Evolutionary conservation across 371 early-diverging fungal species (phyloP), one percentile per base, ranked within the genome.

Genomic region (Sporodiniella umbellata): DNA sequence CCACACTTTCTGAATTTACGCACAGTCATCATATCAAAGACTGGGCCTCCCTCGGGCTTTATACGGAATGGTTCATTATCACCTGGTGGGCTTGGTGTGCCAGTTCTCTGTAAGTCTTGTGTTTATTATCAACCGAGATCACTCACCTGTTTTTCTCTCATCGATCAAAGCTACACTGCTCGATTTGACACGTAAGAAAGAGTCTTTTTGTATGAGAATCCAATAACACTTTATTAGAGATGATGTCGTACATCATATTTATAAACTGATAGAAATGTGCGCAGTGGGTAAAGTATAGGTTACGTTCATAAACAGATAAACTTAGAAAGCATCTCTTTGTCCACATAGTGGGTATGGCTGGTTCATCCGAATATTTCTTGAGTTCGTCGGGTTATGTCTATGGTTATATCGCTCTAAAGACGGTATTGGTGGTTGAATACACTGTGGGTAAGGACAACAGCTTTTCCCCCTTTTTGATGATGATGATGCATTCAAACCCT

Each of bases 71-170:
- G 82, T 81, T 81, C 46, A 51, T 79, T 17, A 76, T 81, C 33
- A 74, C 78, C 46, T 81, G 79, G 82, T 81, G 82, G 79, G 67
- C 77, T 19, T 79, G 79, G 79, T 68, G 66, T 35, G 65, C 74
- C 3, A 69, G 72, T 47, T 74, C 71, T 24, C 55, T 78, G 74
- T 70, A 68, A 66, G 61, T 45, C 24, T 19, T 33, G 11, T 42
- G 7, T 40, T 31, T 35, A 0, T 35, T 44, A 7, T 26, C n/a
- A 35, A 33, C 30, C 25, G 39, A 33, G 19, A 7, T 14, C n/a
- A 24, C 17, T 31, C 11, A 19, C 30, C 33, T 48, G 31, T 18
- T n/a, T 24, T 24, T 53, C n/a, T n/a, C n/a, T n/a, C n/a, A n/a
- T n/a, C n/a, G n/a, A n/a, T n/a, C n/a, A n/a, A n/a, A 75, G 75